Conservation (phyloP, 2,329 filamentous ascomycete genomes). For the Penicillium hesseltinei region DNA sequence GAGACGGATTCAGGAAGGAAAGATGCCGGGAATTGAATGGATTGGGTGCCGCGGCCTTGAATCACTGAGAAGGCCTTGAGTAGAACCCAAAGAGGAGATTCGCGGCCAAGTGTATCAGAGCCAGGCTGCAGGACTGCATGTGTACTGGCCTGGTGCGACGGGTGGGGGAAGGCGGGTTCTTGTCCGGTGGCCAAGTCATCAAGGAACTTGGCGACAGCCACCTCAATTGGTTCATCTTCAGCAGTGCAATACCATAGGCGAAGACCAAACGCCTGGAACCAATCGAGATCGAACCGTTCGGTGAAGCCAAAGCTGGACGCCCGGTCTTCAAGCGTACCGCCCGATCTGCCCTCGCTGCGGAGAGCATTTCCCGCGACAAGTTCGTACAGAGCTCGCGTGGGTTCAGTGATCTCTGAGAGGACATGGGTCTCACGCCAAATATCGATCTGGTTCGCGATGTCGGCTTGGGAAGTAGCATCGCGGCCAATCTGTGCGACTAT, state of each 20-base stretch:
- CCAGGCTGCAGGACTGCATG: slow-evolving; percentile 62
- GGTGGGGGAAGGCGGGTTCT: slow-evolving; percentile 67
- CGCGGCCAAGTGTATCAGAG: slow-evolving; percentile 51
- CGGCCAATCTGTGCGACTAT: slow-evolving; percentile 79
- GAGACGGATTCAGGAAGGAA: slow-evolving; percentile 75
- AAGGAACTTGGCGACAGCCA: slow-evolving; percentile 70
- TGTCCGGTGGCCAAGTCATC: slow-evolving; percentile 68
- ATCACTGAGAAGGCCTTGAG: slow-evolving; percentile 70
- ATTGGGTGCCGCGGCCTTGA: slow-evolving; percentile 33
- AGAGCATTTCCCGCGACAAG: slow-evolving; percentile 85
- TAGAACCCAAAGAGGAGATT: slow-evolving; percentile 84
- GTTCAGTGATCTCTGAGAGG: slow-evolving; percentile 80
- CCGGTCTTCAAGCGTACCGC: slow-evolving; percentile 74
- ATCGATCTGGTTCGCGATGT: slow-evolving; percentile 76
- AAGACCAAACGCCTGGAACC: slow-evolving; percentile 89
- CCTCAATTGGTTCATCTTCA: slow-evolving; percentile 65
- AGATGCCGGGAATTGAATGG: slow-evolving; percentile 60
- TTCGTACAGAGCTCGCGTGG: slow-evolving; percentile 84
- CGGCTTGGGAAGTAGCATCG: slow-evolving; percentile 65
- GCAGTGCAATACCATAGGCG: slow-evolving; percentile 83
- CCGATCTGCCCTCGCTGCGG: slow-evolving; percentile 70
- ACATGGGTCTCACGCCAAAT: slow-evolving; percentile 82
- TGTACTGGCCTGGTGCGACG: slow-evolving; percentile 66
- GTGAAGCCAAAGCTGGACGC: slow-evolving; percentile 78
- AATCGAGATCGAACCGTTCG: slow-evolving; percentile 79